Base-by-base conservation (phyloP, 805 yeast genomes). In the Kurtzmaniella fragi region DNA sequence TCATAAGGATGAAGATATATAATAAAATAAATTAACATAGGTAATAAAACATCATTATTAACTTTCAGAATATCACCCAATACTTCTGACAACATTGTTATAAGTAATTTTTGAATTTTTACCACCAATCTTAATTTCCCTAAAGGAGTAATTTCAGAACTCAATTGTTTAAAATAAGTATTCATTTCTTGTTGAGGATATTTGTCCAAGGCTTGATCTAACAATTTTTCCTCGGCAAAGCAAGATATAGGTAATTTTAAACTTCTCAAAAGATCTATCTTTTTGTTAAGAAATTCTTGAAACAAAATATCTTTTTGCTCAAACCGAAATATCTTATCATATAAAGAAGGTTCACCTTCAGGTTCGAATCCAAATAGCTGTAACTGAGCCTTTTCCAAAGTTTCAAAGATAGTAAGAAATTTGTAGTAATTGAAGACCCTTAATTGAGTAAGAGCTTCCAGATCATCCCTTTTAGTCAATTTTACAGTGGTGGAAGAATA, bases 391-490 rank as follows among this genome's bases (percentile, higher is more conserved):
- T 46, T 43, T 36, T 67, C 70, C 16, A 66, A 54, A 23, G 63
- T 40, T 37, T 61, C 57, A 25, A 52, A 44, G 4, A 65, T 56
- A n/a, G 58, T 50, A 28, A 64, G 43, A 42, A 66, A 61, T 45
- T 68, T 68, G 51, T 66, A 67, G 46, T 52, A 63, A 39, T 67
- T 66, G 52, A 68, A 68, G 3, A 68, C 57, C 11, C 73, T 49
- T 32, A 67, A 53, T 44, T 68, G 73, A 35, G 50, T 45, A n/a
- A 58, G 40, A 8, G 73, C 73, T 20, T 56, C 54, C 2, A 53
- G 47, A 45, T 68, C 73, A 10, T 61, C 42, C 30, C 73, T 50
- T 40, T 59, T 62, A 17, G 59, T 57, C 20, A 67, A 48, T 44
- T 64, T 64, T 17, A 63, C 57, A 3, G 69, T 58, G 6, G 63